Evolutionary conservation across 768 basidiomycete species (phyloP), one percentile per base, ranked within the genome.

Genomic region (Suillus clintonianus): DNA sequence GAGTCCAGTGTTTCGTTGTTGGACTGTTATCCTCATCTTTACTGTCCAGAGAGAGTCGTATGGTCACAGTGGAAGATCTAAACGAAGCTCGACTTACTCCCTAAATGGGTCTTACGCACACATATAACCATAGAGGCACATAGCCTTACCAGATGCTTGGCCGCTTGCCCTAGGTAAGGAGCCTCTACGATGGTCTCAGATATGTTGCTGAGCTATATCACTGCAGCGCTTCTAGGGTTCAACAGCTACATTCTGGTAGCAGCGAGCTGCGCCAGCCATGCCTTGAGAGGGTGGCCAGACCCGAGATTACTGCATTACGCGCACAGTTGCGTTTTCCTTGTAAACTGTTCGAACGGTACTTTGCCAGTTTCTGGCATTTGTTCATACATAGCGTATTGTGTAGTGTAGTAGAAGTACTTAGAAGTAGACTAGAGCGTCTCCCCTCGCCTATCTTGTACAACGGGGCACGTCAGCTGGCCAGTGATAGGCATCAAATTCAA

Each of bases 321-420:
- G 17, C 24, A 41, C 56, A 41, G 37, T 41, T 56, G 37, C 55
- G 37, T 56, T 57, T 37, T 39, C 24, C 55, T 39, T 57, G 55
- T 57, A 57, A 57, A 57, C 56, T 57, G 56, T 57, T 39, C 22
- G 37, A 57, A 39, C 37, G 24, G 37, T 54, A 54, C 36, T 37
- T 56, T 56, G 37, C 55, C 55, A 11, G 17, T 39, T 3, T 5
- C 1, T 17, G 55, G 36, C 55, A 19, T 39, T 9, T 57, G 55
- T 57, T 57, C 56, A 57, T 57, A 57, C 56, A 57, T 57, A 19
- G 39, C 39, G 17, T 57, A 39, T 57, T 24, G 56, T 41, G 56
- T 56, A 55, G 34, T 55, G 36, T 37, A 13, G 55, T 55, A 55
- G 53, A 54, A 54, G 54, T 27, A 41, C 13, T 17, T 57, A 57